Evolutionary conservation across 139 green algal species (phyloP).

Genomic region (Haematococcus sp.): DNA sequence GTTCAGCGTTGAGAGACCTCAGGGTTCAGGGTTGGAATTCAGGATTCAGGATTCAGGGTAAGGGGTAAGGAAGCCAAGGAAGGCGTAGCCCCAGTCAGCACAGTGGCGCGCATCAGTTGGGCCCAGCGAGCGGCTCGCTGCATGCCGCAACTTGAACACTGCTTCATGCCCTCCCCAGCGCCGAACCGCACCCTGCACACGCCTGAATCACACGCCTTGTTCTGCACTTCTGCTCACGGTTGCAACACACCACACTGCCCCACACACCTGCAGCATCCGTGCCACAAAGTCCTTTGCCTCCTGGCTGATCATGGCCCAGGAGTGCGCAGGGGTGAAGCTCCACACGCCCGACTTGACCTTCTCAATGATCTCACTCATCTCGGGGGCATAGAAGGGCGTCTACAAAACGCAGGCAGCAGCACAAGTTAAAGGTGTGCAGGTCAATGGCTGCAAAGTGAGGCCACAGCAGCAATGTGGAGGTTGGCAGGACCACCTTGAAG

Average conservation of each 20-base stretch:
- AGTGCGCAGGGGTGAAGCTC: constrained; percentile 15
- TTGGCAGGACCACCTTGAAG: neutral
- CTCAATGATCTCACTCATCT: constrained; percentile 21
- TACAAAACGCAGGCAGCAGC: no score
- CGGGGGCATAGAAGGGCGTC: constrained; percentile 35
- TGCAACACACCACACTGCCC: no score
- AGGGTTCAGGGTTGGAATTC: no score
- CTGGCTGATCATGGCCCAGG: constrained; percentile 26
- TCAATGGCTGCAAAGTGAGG: neutral
- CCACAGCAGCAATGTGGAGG: neutral
- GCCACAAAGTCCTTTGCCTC: constrained; percentile 30
- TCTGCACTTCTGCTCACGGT: no score
- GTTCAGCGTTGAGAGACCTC: no score
- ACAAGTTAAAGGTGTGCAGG: neutral
- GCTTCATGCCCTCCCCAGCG: no score
- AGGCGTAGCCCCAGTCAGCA: neutral
- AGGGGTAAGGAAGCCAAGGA: neutral
- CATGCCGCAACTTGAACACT: no score
- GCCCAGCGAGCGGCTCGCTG: no score
- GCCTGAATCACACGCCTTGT: no score
- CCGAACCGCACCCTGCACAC: no score
- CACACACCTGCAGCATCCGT: constrained; percentile 12
- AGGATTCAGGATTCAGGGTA: no score
- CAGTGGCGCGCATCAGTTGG: neutral
- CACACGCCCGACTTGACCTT: constrained; percentile 29